Conservation (phyloP, 345 rosid genomes). For the Rhodomyrtus tomentosa region DNA sequence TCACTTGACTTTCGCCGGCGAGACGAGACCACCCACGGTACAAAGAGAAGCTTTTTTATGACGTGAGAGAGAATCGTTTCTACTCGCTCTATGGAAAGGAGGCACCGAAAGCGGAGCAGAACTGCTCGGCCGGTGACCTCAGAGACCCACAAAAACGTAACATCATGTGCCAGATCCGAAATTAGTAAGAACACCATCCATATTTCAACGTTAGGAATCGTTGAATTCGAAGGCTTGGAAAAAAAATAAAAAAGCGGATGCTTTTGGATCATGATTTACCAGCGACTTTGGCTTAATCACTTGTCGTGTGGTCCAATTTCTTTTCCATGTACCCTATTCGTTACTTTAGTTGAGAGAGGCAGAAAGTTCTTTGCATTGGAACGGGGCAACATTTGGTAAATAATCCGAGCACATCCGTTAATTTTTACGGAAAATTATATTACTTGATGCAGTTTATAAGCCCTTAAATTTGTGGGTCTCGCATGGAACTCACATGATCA, state of each 20-base stretch:
- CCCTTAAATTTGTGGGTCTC: background rate
- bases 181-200: background rate
- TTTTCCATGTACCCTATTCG: background rate
- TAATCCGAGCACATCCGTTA: background rate
- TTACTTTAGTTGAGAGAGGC: background rate
- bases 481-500: background rate
- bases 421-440: background rate
- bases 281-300: background rate
- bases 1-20: background rate
- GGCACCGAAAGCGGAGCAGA: background rate
- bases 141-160: background rate
- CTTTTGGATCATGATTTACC: background rate
- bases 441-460: background rate
- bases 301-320: background rate
- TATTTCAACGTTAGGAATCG: background rate
- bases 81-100: background rate
- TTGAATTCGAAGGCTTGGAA: background rate
- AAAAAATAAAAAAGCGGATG: no score
- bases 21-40: background rate
- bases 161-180: background rate
- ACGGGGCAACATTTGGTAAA: background rate
- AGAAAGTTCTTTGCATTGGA: background rate
- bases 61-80: background rate
- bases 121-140: background rate
- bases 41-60: background rate